Percentiles rank a stretch among this genome's conserved stretches.
phyloP scores from a whole-genome alignment of 2,329 filamentous ascomycete species.

The Penicillium sp. region DNA sequence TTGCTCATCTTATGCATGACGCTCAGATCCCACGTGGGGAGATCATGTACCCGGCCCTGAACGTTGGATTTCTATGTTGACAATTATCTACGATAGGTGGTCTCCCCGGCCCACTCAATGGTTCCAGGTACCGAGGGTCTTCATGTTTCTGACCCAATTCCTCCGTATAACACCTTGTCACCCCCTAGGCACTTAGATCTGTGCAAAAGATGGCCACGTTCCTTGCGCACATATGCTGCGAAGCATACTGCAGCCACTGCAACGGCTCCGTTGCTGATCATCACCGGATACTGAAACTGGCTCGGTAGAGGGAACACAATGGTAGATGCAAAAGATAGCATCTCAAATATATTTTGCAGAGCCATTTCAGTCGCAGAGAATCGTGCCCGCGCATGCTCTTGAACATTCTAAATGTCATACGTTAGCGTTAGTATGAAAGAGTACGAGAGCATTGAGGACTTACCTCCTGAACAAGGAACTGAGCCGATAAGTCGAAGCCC shows the following conservation, averaged over 20 bases:
- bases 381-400: slow-evolving; percentile 57
- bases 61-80: too few relatives aligned
- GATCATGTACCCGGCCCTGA: neutral
- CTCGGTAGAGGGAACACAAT: slow-evolving; percentile 62
- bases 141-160: neutral
- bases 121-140: too few relatives aligned
- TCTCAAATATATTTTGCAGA: slow-evolving; percentile 68
- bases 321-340: slow-evolving; percentile 64
- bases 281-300: slow-evolving; percentile 63
- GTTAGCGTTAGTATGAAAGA: neutral
- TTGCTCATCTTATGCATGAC: neutral
- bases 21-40: neutral
- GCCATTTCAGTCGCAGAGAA: slow-evolving; percentile 69
- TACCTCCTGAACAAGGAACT: slow-evolving; percentile 62
- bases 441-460: slow-evolving; percentile 1
- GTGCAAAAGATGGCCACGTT: slow-evolving; percentile 62
- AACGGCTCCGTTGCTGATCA: slow-evolving; percentile 53
- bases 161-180: slow-evolving; percentile 12
- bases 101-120: too few relatives aligned
- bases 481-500: slow-evolving; percentile 61
- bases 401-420: slow-evolving; percentile 48
- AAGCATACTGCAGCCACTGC: slow-evolving; percentile 42
- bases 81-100: too few relatives aligned
- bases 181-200: slow-evolving; percentile 19
- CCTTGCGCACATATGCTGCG: slow-evolving; percentile 55